Conservation (phyloP, 2,329 filamentous ascomycete species). For the Sordariomycetes sp. region DNA sequence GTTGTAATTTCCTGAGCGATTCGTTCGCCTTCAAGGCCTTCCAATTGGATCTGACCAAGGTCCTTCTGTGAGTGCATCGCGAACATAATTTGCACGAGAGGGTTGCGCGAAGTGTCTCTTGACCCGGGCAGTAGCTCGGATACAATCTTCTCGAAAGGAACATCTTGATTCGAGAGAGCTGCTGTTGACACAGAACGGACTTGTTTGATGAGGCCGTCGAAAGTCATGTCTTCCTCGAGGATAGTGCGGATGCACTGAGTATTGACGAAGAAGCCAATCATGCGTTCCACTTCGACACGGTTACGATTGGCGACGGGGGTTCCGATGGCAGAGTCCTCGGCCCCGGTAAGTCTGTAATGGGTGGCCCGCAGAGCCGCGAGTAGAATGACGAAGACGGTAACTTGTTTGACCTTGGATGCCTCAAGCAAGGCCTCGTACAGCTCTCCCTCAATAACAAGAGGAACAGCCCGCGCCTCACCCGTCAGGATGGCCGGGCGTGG, state of each 20-base stretch:
- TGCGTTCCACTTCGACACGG: conserved; percentile 5
- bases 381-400: conserved; percentile 6
- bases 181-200: conserved; percentile 4
- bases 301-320: conserved; percentile 8
- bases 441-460: background rate
- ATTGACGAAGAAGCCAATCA: conserved; percentile 11
- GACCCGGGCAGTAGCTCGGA: conserved; percentile 2
- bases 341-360: conserved; percentile 9
- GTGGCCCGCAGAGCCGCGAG: conserved; percentile 6
- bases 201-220: conserved; percentile 6
- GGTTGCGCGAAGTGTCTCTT: conserved; percentile 5
- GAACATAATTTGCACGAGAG: conserved; percentile 7
- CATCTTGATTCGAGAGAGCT: conserved; percentile 8
- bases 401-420: conserved; percentile 4
- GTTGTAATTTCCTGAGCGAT: conserved; percentile 1
- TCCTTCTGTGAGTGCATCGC: conserved; percentile 5
- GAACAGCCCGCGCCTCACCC: background rate
- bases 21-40: conserved; percentile 5
- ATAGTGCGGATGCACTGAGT: conserved; percentile 8
- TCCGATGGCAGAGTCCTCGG: conserved; percentile 7
- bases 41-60: conserved; percentile 5
- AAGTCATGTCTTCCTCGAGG: conserved; percentile 5
- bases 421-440: conserved; percentile 4
- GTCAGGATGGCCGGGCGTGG: conserved; percentile 14
- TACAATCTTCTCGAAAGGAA: conserved; percentile 8